These are phyloP conservation scores for Cryptococcus depauperatus DNA, from an alignment of 1,284 basidiomycete species.

Conservation along the genomic window DNA sequence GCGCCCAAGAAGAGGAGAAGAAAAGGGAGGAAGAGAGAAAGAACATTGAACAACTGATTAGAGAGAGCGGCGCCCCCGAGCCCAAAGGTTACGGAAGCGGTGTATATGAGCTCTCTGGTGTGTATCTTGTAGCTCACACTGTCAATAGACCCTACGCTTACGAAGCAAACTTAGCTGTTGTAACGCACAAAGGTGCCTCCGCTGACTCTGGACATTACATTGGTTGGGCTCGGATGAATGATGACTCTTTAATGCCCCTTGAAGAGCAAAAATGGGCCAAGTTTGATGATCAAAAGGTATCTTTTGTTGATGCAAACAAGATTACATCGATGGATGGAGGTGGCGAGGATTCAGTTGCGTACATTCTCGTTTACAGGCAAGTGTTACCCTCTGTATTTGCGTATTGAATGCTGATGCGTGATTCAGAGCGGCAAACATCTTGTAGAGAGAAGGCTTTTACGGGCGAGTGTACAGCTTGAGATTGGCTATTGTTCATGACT, in stretches of 20 bases:
- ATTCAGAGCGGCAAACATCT: no score
- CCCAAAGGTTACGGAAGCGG: conserved; percentile 17
- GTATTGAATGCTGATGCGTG: no score
- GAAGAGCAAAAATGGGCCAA: conserved; percentile 63
- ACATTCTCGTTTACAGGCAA: conserved; percentile 77
- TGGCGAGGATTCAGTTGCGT: conserved; percentile 69
- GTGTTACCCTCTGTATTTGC: no score
- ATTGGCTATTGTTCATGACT: no score
- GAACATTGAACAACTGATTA: conserved; percentile 36
- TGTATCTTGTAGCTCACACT: conserved; percentile 11
- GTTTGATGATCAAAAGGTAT: conserved; percentile 68
- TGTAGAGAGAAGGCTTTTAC: no score
- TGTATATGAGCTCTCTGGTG: conserved; percentile 44
- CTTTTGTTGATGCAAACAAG: conserved; percentile 52
- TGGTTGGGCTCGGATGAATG: conserved; percentile 52
- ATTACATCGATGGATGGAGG: conserved; percentile 76
- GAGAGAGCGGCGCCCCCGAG: not conserved
- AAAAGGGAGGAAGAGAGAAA: conserved; percentile 13
- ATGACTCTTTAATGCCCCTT: conserved; percentile 13
- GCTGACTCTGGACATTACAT: conserved; percentile 88
- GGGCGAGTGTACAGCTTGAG: no score
- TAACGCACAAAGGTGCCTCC: conserved; percentile 93
- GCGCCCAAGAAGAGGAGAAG: conserved; percentile 9
- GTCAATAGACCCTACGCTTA: not conserved
- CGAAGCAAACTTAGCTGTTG: conserved; percentile 57